Base-by-base conservation (phyloP, 2,329 filamentous ascomycete genomes). In the Colletotrichum theobromicola region DNA sequence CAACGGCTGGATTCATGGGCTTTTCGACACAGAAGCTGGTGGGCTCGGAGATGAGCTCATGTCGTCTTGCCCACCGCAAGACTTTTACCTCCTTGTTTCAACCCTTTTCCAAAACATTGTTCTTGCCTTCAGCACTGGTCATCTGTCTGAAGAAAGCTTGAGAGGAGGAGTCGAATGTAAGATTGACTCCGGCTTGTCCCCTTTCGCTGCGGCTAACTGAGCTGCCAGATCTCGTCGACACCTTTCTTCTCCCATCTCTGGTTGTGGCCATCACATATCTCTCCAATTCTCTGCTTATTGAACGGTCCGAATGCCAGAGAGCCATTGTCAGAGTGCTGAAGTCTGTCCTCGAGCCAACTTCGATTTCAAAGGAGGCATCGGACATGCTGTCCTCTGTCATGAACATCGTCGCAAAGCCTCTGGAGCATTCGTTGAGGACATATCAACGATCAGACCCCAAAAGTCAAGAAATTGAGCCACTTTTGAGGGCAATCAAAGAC, bases 41-140 rank as follows among this genome's bases (percentile, higher is more conserved):
- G 94, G 93, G 0, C 90, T 97, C 4, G 92, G 92, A 9, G 94
- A 97, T 79, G 94, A 96, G 72, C 86, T 96, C 9, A 94, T 96
- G 90, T 93, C 94, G 10, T 94, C 93, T 2, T 97, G 94, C 78
- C 92, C 93, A 2, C 95, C 95, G 2, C 94, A 96, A 79, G 92
- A 95, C 50, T 97, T 97, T 80, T 96, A 96, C 79, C 85, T 94
- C 21, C 87, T 97, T 5, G 91, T 95, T 16, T 93, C 95, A 2
- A 93, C 94, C 0, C 85, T 97, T 0, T 95, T 96, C 80, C 90
- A 93, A 77, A 93, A 95, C 77, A 94, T 93, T 55, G 90, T 95
- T 0, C 85, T 93, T 42, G 94, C 94, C 1, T 92, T 92, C 77
- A 90, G 90, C n/a, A 88, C 88, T 2, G 91, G 91, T 7, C 87